Base-by-base conservation (phyloP, 2,329 filamentous ascomycete genomes). In the Cordyceps militaris region DNA sequence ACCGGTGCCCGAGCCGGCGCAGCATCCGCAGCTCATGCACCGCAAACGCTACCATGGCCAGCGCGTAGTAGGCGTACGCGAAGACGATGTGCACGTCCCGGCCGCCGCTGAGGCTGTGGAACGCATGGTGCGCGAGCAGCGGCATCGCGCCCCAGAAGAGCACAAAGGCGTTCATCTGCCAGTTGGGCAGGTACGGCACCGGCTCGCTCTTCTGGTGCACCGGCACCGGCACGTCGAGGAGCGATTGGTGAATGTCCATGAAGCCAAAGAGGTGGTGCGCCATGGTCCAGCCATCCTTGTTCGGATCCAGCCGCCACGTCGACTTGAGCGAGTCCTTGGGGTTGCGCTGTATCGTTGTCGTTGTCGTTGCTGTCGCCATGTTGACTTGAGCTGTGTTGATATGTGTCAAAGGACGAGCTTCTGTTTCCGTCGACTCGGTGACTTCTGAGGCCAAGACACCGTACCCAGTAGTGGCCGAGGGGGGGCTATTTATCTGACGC, bases 141-240 rank as follows among this genome's bases (percentile, higher is more conserved):
- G 62, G 59, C 4, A 63, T 28, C 57, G 51, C 62, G 26, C 67
- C 66, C 54, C 71, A 66, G 42, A 66, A 46, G 2, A 73, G 51
- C 24, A 73, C 62, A 66, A 69, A 73, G 30, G 61, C 58, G 54
- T 71, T 66, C 28, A 62, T 57, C 38, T 65, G 59, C 63, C 61
- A 67, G 23, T 71, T 62, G 4, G 67, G 59, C 2, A 71, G 38
- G 36, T 66, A 66, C 1, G 68, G 69, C 19, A 73, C 64, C n/a
- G 62, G 63, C 52, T 72, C 69, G 6, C 60, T 64, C 61, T 73
- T 73, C 7, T 61, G 40, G 60, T 70, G 66, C 1, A 70, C 64
- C 0, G 70, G 70, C 3, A 62, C 42, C 2, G 44, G 44, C n/a
- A 54, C 30, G 51, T 62, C 44, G 28, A 61, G 56, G 16, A 59